A percentile compares a stretch with the other conserved stretches of the same genome.
These are phyloP conservation scores for Kodamaea suecica DNA, from an alignment of 1,139 yeast genomes.

Conservation along the genomic window DNA sequence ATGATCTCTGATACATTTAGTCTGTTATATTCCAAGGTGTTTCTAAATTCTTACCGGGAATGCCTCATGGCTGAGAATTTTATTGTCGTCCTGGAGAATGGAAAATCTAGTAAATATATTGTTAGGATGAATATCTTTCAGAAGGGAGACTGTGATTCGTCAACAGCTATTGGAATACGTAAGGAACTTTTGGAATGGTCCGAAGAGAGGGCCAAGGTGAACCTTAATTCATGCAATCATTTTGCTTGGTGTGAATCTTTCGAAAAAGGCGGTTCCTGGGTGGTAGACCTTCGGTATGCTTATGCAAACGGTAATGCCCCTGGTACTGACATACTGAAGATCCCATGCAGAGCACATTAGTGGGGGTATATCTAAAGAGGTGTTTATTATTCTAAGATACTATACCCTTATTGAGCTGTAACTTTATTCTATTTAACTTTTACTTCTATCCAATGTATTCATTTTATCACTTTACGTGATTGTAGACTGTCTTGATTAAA, in stretches of 20 bases:
- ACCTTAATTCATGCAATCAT: background rate
- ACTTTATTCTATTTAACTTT: no score
- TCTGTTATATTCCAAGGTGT: background rate
- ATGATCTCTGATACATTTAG: background rate
- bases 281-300: background rate
- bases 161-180: background rate
- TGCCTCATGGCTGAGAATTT: background rate
- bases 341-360: background rate
- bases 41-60: background rate
- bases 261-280: background rate
- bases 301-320: background rate
- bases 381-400: no score
- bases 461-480: no score
- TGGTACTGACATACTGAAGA: background rate
- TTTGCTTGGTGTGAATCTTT: conserved; percentile 2
- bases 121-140: background rate
- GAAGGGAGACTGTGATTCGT: background rate
- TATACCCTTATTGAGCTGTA: no score
- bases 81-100: background rate
- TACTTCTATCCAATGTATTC: no score
- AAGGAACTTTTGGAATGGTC: conserved; percentile 1
- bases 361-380: no score
- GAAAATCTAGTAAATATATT: background rate
- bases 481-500: no score
- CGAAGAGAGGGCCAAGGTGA: background rate